Evolutionary conservation across 441 rosid genomes (phyloP), one percentile per base, ranked within the genome.

Genomic region (Populus hybrid): DNA sequence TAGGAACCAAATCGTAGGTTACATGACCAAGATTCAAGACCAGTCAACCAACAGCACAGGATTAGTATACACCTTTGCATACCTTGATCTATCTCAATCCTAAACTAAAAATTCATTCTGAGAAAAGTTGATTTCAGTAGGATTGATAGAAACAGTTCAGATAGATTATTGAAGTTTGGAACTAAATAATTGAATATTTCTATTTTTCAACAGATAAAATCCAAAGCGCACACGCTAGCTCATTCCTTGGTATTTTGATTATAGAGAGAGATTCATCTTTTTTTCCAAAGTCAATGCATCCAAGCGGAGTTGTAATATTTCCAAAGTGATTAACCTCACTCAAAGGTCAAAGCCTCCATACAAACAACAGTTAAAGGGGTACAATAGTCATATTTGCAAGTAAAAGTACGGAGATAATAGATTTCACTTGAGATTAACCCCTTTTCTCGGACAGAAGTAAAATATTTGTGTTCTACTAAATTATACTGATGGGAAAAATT

Each of bases 181-280:
- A 46, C 57, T 46, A 14, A 46, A 12, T 46, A 14, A 14, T 46
- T 46, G 18, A 46, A 46, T 46, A 46, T 46, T 46, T 46, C 57
- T 12, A 6, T 46, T 46, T 46, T 46, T 46, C 57, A 12, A 46
- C 4, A 14, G 57, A 14, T 1, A 14, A 46, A 46, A 6, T 46
- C 57, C 57, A 46, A 46, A 46, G 57, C 57, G 1, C 20, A 46
- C 57, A 46, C 18, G 0, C 57, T 14, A 46, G 57, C 6, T 46
- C 57, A 5, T 46, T 46, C 57, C 20, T 46, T 46, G 57, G 20
- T 5, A 59, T 73, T 79, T 34, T 79, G 72, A 69, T 73, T 78
- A 21, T 46, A 46, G 7, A 5, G 18, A 14, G 20, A 14, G 57
- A 46, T 16, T 4, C 20, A 14, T 46, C 57, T 46, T 46, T 46